Base-by-base conservation (phyloP, 192 early-diverging fungal genomes). In the Linnemannia schmuckeri region DNA sequence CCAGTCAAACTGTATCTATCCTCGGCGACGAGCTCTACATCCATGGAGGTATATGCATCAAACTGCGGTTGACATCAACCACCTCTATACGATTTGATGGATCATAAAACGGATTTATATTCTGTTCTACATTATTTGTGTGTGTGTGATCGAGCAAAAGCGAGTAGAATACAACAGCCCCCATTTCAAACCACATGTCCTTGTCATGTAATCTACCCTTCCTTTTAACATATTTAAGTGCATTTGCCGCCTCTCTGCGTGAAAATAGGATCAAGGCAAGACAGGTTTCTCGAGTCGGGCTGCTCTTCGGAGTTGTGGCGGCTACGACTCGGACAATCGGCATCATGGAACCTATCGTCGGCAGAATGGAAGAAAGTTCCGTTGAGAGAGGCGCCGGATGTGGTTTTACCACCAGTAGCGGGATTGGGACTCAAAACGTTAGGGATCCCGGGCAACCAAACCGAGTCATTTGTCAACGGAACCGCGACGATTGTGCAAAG, bases 21-120 rank as follows among this genome's bases (percentile, higher is more conserved):
- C 84, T 86, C n/a, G 68, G 69, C 4, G 84, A 86, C 71, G 84
- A 86, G 49, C 75, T 86, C 61, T 86, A 86, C 18, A 52, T 86
- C 24, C 84, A 86, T 68, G 84, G 84, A 86, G 84, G 84, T 86
- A 80, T 37, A 74, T 52, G 15, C 47, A 27, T 13, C 17, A 46
- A 66, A 46, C 35, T 57, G 30, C 37, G 15, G 35, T 38, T 71
- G 38, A 54, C 22, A 41, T 30, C 5, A 13, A 66, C 12, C 4
- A 33, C 55, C 55, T 12, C 27, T 66, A 33, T 66, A 33, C 27
- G 4, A 66, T 15, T 27, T 8, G 27, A 27, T 57, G 61, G 30
- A 33, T 35, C 30, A 33, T 66, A 30, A 66, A 33, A 30, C n/a
- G 4, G 30, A 6, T 30, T 15, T 12, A 66, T 30, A 35, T 33